phyloP scores from a whole-genome alignment of 192 early-diverging fungal species.

The Coemansia sp. region DNA sequence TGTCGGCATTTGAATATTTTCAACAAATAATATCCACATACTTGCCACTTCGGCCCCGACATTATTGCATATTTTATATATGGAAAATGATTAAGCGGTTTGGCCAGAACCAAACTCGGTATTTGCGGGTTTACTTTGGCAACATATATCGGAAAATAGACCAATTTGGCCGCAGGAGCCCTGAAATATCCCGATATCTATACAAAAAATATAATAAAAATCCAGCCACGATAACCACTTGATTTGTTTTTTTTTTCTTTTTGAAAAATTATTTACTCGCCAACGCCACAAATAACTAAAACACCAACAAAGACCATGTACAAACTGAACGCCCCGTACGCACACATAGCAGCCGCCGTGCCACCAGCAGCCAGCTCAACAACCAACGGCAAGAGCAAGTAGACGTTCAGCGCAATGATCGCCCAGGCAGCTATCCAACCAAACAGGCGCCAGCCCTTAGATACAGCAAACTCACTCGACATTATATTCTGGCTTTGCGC shows the following conservation, averaged over 20 bases:
- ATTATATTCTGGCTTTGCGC: slow-evolving; percentile 54
- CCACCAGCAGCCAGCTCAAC: slow-evolving; percentile 18
- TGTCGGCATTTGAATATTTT: too few relatives aligned
- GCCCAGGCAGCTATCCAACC: slow-evolving; percentile 53
- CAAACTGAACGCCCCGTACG: slow-evolving; percentile 13
- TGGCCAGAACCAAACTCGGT: too few relatives aligned
- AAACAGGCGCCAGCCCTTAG: slow-evolving; percentile 20
- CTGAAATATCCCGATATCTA: too few relatives aligned
- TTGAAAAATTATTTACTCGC: background rate
- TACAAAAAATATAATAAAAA: background rate
- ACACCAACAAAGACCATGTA: slow-evolving; percentile 29
- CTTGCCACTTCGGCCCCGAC: too few relatives aligned
- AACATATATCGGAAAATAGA: too few relatives aligned
- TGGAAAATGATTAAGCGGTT: too few relatives aligned
- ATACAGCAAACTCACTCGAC: slow-evolving; percentile 40
- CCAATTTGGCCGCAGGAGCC: too few relatives aligned
- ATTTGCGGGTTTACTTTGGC: too few relatives aligned
- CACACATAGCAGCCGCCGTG: slow-evolving; percentile 6
- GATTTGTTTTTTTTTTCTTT: background rate
- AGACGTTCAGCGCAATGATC: slow-evolving; percentile 57
- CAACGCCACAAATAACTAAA: background rate
- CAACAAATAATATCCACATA: too few relatives aligned
- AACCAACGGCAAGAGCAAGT: slow-evolving; percentile 46
- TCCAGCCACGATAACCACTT: background rate
- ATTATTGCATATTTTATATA: too few relatives aligned